Percentiles rank a stretch among this genome's conserved stretches.
phyloP scores from a whole-genome alignment of 2,329 filamentous ascomycete species.

The Fusarium zealandicum region DNA sequence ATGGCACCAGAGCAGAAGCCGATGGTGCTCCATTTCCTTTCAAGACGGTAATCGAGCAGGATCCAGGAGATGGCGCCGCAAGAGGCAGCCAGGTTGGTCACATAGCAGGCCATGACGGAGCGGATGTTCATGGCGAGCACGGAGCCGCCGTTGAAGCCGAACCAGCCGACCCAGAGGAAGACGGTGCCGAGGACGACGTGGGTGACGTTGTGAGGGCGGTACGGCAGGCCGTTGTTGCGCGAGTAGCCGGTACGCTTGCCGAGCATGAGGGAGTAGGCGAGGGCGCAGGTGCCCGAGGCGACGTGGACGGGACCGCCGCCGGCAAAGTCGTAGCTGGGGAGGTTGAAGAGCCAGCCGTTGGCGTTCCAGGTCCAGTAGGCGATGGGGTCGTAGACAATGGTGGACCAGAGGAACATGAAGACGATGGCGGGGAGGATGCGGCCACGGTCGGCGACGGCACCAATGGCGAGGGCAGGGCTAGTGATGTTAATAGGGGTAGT shows the following conservation, averaged over 20 bases:
- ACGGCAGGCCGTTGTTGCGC: constrained; percentile 67
- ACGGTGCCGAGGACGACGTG: constrained; percentile 77
- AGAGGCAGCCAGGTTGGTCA: constrained; percentile 86
- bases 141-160: constrained; percentile 91
- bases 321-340: constrained; percentile 76
- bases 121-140: constrained; percentile 84
- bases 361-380: constrained; percentile 82
- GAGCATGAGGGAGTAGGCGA: constrained; percentile 77
- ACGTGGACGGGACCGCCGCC: constrained; percentile 80
- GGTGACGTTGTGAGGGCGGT: constrained; percentile 77
- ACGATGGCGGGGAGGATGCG: constrained; percentile 67
- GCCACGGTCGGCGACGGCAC: constrained; percentile 67
- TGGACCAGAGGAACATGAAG: constrained; percentile 76
- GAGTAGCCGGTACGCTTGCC: constrained; percentile 71
- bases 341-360: constrained; percentile 73
- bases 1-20: constrained; percentile 93
- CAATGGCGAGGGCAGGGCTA: constrained; percentile 65
- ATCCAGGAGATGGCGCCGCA: constrained; percentile 85
- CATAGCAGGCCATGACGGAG: constrained; percentile 86
- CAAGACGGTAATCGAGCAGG: constrained; percentile 87
- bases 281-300: constrained; percentile 72
- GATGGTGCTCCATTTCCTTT: constrained; percentile 92
- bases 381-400: constrained; percentile 75
- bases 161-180: constrained; percentile 93
- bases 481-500: constrained; percentile 3